Base-by-base conservation (phyloP, 75 land plant species). In the Pseudotsuga menziesii region DNA sequence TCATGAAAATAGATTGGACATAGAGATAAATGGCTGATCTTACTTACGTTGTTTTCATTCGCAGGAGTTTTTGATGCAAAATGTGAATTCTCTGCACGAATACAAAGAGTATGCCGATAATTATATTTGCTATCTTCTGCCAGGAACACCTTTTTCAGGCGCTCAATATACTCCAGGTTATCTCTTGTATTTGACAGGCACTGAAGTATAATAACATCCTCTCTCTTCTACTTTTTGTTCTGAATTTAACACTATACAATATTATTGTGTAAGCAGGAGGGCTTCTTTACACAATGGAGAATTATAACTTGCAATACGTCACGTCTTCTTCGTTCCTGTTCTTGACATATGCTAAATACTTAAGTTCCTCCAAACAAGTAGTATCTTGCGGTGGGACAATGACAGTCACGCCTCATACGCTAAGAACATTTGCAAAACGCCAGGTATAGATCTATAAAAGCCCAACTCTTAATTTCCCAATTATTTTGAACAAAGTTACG, bases 261-360 rank as follows among this genome's bases (percentile, higher is more conserved):
- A 57, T 56, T 13, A 76, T 58, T 16, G 63, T 29, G 52, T 60
- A 39, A 71, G 20, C 88, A 93, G 96, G 98, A 12, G 96, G 98
- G 39, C 83, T 96, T 12, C 71, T 93, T 61, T 92, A 76, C 81
- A 87, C 83, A 77, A 63, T 79, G 78, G 76, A 83, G 62, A 87
- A 84, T 56, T 83, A 81, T 61, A 96, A 96, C 81, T 73, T 93
- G 86, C 96, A 96, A 58, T 90, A 86, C 82, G 98, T 91, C 56
- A 93, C 98, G 26, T 84, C 91, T 19, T 83, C 95, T 29, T 88
- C 94, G 55, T 93, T 93, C 78, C 83, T 96, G 0, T 86, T 91
- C 20, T 76, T 90, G 8, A 84, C 87, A 32, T 93, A 96, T 77
- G 93, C 89, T 76, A 91, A 91, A 81, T 87, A 93, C 84, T 78